Conservation (phyloP, 1,284 basidiomycete species). For the Stygiomarasmius scandens region DNA sequence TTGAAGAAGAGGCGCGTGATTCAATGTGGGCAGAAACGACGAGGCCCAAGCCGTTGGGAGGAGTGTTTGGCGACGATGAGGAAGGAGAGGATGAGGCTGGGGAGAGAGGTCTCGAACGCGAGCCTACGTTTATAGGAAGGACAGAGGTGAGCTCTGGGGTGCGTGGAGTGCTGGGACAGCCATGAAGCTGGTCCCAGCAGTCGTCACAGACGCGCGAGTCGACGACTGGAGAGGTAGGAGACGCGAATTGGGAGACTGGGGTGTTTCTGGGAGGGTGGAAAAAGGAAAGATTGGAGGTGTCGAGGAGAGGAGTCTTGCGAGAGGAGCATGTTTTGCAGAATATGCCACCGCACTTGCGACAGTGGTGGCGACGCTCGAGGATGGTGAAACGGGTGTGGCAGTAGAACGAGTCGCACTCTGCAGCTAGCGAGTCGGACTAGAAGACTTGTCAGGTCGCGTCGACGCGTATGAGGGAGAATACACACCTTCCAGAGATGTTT, state of each 20-base stretch:
- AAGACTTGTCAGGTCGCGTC: no score
- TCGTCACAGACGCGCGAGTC: constrained; percentile 67
- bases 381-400: constrained; percentile 66
- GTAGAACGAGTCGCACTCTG: constrained; percentile 69
- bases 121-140: constrained; percentile 25
- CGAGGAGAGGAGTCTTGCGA: constrained; percentile 60
- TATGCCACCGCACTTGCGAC: constrained; percentile 79
- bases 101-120: constrained; percentile 29
- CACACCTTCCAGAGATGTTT: constrained; percentile 64
- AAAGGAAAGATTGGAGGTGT: constrained; percentile 68
- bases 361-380: constrained; percentile 76
- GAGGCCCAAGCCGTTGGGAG: constrained; percentile 9
- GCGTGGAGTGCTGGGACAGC: constrained; percentile 42
- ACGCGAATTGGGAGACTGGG: constrained; percentile 57
- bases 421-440: constrained; percentile 59
- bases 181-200: constrained; percentile 73
- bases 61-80: constrained; percentile 16
- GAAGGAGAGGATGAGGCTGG: constrained; percentile 26
- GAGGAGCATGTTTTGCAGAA: constrained; percentile 65
- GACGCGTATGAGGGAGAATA: no score
- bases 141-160: constrained; percentile 44
- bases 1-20: constrained; percentile 17
- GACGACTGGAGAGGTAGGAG: constrained; percentile 54
- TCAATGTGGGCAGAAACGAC: constrained; percentile 5
- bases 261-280: constrained; percentile 66